Conservation (phyloP, 2,329 filamentous ascomycete genomes). For the Claviceps sp. region DNA sequence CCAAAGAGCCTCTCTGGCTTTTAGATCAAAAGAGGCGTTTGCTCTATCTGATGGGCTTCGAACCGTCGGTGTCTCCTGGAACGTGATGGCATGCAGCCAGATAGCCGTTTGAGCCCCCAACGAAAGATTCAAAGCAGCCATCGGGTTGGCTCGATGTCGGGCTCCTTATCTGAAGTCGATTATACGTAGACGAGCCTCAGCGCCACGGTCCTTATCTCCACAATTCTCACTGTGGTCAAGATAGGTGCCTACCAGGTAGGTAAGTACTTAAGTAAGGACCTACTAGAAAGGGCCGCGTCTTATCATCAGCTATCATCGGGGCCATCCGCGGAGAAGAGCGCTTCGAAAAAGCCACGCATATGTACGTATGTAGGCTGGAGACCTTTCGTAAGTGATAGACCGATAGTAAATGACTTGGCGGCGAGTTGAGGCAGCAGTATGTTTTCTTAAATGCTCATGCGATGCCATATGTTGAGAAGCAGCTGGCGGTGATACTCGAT, state of each 20-base stretch:
- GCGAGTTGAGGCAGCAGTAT: too few relatives aligned
- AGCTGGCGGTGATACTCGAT: too few relatives aligned
- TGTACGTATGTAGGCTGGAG: neutral
- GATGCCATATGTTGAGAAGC: too few relatives aligned
- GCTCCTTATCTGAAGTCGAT: constrained; percentile 1
- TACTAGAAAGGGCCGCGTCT: too few relatives aligned
- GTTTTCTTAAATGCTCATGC: too few relatives aligned
- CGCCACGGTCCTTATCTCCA: constrained; percentile 1
- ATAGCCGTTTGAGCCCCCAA: neutral
- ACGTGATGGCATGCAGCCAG: neutral
- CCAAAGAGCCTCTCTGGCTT: neutral
- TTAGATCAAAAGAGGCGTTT: neutral
- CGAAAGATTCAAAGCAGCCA: neutral
- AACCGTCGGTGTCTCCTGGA: neutral
- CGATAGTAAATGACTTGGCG: too few relatives aligned
- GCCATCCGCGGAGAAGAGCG: constrained; percentile 4
- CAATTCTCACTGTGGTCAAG: neutral
- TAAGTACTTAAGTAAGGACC: too few relatives aligned
- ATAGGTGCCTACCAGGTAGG: neutral
- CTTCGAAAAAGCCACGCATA: neutral
- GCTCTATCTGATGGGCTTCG: neutral
- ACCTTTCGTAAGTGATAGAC: too few relatives aligned
- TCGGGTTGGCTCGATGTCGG: neutral
- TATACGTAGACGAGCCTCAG: neutral
- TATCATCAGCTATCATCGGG: neutral